Evolutionary conservation across 495 filamentous ascomycete species (phyloP), one percentile per base, ranked within the genome.

Genomic region (Neurospora sp.): DNA sequence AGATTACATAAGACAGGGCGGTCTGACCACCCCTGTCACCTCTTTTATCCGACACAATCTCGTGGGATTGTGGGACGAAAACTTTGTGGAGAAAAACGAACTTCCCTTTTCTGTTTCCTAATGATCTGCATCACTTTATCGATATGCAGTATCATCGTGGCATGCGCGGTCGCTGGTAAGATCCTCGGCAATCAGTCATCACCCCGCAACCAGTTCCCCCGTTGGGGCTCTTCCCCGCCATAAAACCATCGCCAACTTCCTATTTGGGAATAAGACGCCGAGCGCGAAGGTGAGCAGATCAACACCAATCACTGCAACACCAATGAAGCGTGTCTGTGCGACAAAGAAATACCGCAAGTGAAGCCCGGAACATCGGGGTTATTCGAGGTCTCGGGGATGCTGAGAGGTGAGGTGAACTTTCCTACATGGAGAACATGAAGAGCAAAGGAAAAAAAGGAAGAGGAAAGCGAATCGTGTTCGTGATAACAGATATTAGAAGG

Each of bases 101-200:
- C 27, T 66, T 66, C 27, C 27, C 27, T 31, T 62, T 66, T 35
- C 27, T 35, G 6, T 66, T 35, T 18, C 54, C 54, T 35, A 18
- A 18, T 66, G 54, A 18, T 35, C 54, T 66, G 27, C 27, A 66
- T 66, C 54, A 37, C 54, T 66, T 18, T 66, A 35, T 66, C 54
- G 54, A 14, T 66, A 35, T 35, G 5, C 7, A 35, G 27, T 66
- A 31, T 37, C 27, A 66, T 66, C 54, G 54, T 66, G 54, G 54
- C 54, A 59, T 27, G 20, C 20, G 48, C 48, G 5, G 1, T 59
- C 48, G 1, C 54, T 9, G 12, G 54, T 9, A 35, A 27, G 54
- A 62, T 62, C 27, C 27, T 62, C 27, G 54, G 6, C 54, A 62
- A 62, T 23, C 54, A 46, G 31, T 73, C 76, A 76, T 74, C 73